Evolutionary conservation across 225 moss, liverwort and hornwort genomes (phyloP).

Genomic region (Sphagnum tenellum): DNA sequence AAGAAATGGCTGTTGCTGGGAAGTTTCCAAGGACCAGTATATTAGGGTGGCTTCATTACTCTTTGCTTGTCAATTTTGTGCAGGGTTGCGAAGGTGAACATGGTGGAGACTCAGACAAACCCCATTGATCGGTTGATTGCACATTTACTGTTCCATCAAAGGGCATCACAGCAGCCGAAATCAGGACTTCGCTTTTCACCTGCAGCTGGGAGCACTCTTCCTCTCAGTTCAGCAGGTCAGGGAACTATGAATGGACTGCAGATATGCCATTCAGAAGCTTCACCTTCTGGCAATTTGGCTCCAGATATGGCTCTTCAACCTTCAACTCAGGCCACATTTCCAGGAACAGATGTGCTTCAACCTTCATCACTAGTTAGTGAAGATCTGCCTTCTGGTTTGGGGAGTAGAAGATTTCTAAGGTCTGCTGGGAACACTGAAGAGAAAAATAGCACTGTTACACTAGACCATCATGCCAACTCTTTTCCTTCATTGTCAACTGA

Average conservation of each 20-base stretch:
- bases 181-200: too few relatives aligned
- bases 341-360: slow-evolving; percentile 4
- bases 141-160: slow-evolving; percentile 68
- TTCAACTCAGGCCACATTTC: not conserved
- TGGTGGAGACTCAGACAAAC: slow-evolving; percentile 87
- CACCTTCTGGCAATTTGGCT: not conserved
- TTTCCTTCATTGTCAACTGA: slow-evolving; percentile 13
- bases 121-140: slow-evolving; percentile 84
- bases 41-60: too few relatives aligned
- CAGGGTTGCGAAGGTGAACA: slow-evolving; percentile 26
- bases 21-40: slow-evolving; percentile 33
- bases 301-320: slow-evolving; percentile 14
- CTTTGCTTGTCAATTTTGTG: too few relatives aligned
- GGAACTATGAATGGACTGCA: too few relatives aligned
- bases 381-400: slow-evolving; percentile 1
- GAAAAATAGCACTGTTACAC: not conserved
- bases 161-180: slow-evolving; percentile 10
- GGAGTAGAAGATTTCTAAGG: slow-evolving; percentile 13
- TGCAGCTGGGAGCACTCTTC: too few relatives aligned
- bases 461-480: slow-evolving; percentile 10
- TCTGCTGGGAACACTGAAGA: slow-evolving; percentile 3
- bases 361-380: slow-evolving; percentile 10
- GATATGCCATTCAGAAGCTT: too few relatives aligned
- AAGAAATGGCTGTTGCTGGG: not conserved
- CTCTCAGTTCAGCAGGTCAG: too few relatives aligned